A percentile compares a stretch with the other conserved stretches of the same genome.
Evolutionary conservation across 164 flowering plant genomes (phyloP).

Genomic region (Kalanchoe fedtschenkoi): DNA sequence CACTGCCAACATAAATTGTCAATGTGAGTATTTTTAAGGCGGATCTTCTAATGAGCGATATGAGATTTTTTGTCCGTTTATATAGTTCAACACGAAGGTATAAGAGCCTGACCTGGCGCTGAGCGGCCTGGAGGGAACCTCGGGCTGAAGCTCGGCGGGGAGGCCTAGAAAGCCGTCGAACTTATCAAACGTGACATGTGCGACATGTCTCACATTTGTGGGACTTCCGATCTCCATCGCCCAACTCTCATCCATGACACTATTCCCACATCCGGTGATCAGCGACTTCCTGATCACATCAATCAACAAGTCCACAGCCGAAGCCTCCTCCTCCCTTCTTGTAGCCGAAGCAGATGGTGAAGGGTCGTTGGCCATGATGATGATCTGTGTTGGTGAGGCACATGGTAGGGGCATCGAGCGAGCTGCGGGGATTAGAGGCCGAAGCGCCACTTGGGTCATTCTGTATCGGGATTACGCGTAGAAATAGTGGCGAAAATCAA

Average conservation of each 20-base stretch:
- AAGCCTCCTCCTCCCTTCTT: background rate
- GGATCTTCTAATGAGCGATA: too few relatives aligned
- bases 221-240: slow-evolving; percentile 63
- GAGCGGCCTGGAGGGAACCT: slow-evolving; percentile 53
- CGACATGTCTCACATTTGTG: slow-evolving; percentile 57
- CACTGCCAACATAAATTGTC: slow-evolving; percentile 30
- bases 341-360: background rate
- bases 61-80: background rate
- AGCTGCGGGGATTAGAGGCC: background rate
- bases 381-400: slow-evolving; percentile 4
- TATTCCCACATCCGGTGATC: slow-evolving; percentile 2
- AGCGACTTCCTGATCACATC: slow-evolving; percentile 2
- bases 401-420: slow-evolving; percentile 1
- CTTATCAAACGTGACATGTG: slow-evolving; percentile 72
- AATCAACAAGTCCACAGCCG: background rate
- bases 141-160: slow-evolving; percentile 64
- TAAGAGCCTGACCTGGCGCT: slow-evolving; percentile 49
- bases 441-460: background rate
- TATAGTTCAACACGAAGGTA: background rate
- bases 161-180: slow-evolving; percentile 70
- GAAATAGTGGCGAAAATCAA: background rate
- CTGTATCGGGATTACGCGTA: background rate
- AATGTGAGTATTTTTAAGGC: background rate
- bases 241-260: slow-evolving; percentile 1
- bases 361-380: background rate